Evolutionary conservation across 2,329 filamentous ascomycete genomes (phyloP).

Genomic region (Rhytidhysteron rufulum): DNA sequence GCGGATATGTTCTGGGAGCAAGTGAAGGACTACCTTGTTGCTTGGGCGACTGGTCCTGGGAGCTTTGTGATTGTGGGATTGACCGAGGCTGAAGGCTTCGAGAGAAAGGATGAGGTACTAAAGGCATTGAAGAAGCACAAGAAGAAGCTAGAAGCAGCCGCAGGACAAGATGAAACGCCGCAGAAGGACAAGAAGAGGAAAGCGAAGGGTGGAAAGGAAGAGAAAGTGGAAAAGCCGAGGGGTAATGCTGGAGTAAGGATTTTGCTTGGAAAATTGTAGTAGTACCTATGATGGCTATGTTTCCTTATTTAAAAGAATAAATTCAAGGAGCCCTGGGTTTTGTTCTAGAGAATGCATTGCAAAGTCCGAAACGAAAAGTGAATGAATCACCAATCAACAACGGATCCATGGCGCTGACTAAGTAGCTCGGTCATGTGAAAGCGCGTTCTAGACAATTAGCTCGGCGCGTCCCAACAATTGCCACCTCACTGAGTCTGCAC

Average conservation of each 20-base stretch:
- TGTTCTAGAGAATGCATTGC: no score
- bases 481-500: no score
- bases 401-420: no score
- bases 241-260: constrained; percentile 48
- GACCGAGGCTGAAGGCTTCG: constrained; percentile 69
- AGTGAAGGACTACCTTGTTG: constrained; percentile 69
- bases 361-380: no score
- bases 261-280: constrained; percentile 23
- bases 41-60: constrained; percentile 83
- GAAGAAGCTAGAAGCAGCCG: constrained; percentile 66
- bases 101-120: constrained; percentile 61
- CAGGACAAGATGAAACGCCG: constrained; percentile 49
- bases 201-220: constrained; percentile 26
- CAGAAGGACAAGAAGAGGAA: constrained; percentile 14
- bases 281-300: not conserved
- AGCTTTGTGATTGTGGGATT: constrained; percentile 83
- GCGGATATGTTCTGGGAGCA: constrained; percentile 75
- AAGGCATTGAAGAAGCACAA: constrained; percentile 69
- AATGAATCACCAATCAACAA: no score
- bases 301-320: no score
- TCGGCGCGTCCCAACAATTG: no score
- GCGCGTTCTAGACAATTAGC: no score
- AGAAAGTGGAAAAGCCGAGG: constrained; percentile 35
- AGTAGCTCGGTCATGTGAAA: no score
- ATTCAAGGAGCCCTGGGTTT: no score